Percentiles rank a stretch among this genome's conserved stretches.
Conservation (phyloP, 208 protist species). For the Leishmania martiniquensis region DNA sequence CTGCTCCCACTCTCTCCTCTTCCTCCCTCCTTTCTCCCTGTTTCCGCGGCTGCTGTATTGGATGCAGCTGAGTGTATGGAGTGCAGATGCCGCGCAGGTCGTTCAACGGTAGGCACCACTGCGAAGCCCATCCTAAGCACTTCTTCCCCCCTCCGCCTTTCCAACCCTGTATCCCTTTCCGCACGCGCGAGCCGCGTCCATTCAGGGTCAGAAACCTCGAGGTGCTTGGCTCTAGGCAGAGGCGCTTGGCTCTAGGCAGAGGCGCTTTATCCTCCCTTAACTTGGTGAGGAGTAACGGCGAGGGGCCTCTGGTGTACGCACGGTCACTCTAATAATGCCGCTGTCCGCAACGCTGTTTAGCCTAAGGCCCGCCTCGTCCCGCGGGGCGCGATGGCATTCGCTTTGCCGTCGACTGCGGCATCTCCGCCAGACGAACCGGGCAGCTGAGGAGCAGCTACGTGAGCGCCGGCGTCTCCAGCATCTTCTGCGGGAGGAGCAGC, state of each 20-base stretch:
- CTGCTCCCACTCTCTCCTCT: not conserved
- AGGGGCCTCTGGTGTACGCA: not conserved
- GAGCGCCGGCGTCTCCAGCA: constrained; percentile 44
- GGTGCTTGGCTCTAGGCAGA: not conserved
- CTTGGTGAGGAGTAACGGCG: not conserved
- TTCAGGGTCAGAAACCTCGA: no score
- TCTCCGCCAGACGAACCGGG: constrained; percentile 29
- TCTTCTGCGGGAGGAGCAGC: constrained; percentile 19
- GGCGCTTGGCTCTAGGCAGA: not conserved
- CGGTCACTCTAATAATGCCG: not conserved
- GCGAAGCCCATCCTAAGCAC: not conserved
- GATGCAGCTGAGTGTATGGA: not conserved
- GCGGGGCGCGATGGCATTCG: not conserved
- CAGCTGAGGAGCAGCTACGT: constrained; percentile 20
- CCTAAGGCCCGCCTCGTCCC: not conserved
- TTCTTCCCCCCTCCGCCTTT: not conserved
- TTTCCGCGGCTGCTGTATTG: not conserved
- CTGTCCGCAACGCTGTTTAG: constrained; percentile 7
- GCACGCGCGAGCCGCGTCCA: not conserved
- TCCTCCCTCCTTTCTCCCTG: not conserved
- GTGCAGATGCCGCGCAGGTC: not conserved
- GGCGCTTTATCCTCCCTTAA: not conserved
- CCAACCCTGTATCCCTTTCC: not conserved
- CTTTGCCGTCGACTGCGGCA: constrained; percentile 35
- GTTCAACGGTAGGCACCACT: not conserved